These are phyloP conservation scores for Podila epigama DNA, from an alignment of 192 early-diverging fungal species.

Conservation along the genomic window DNA sequence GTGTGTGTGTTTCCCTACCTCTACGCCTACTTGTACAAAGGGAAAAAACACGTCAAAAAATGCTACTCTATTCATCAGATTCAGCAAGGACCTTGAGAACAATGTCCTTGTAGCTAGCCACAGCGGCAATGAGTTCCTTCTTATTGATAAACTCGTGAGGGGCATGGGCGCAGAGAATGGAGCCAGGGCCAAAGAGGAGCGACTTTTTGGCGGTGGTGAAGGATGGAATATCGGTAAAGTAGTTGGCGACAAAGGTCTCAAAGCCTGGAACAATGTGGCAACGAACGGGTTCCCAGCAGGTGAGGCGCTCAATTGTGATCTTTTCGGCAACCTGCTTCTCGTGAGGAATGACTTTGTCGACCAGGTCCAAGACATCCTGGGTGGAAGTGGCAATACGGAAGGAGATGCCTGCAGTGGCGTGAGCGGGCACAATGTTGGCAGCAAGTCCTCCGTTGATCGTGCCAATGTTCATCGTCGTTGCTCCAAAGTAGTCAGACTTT, in stretches of 20 bases:
- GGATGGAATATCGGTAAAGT: constrained; percentile 50
- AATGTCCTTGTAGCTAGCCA: constrained; percentile 52
- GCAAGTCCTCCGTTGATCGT: constrained; percentile 53
- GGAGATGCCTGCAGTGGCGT: constrained; percentile 49
- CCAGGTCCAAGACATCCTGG: constrained; percentile 41
- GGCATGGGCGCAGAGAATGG: constrained; percentile 47
- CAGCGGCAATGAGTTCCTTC: constrained; percentile 45
- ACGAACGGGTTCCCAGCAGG: constrained; percentile 52
- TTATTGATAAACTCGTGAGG: constrained; percentile 50
- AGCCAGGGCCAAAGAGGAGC: constrained; percentile 46
- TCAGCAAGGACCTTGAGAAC: constrained; percentile 39
- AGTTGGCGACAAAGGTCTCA: constrained; percentile 47
- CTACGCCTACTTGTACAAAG: too few relatives aligned
- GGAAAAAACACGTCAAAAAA: too few relatives aligned
- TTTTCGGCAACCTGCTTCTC: constrained; percentile 37
- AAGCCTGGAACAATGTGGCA: constrained; percentile 48
- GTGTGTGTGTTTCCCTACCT: too few relatives aligned
- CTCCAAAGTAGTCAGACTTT: constrained; percentile 44
- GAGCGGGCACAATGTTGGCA: constrained; percentile 57
- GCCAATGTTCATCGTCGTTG: constrained; percentile 58
- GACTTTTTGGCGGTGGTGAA: constrained; percentile 39
- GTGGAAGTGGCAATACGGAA: constrained; percentile 54
- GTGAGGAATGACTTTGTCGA: constrained; percentile 22
- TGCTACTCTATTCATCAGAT: neutral
- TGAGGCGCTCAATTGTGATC: constrained; percentile 33